Percentiles rank a stretch among this genome's conserved stretches.
These are phyloP conservation scores for Globisporangium ultimum DNA, from an alignment of 352 stramenopile species.

Conservation along the genomic window DNA sequence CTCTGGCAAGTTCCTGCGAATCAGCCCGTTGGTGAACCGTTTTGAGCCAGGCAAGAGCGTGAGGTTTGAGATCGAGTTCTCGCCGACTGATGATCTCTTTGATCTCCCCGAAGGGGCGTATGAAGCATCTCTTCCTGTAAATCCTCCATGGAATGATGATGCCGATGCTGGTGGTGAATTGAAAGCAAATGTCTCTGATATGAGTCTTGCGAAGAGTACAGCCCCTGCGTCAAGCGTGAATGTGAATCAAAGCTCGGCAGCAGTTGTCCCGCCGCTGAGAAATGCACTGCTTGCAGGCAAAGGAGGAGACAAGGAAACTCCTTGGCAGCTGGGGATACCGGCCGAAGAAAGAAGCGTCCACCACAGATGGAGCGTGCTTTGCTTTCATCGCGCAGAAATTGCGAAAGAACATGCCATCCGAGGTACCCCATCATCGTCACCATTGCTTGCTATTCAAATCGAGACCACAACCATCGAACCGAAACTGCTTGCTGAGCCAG, in stretches of 20 bases:
- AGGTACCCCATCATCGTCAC: background rate
- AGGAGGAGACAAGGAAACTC: background rate
- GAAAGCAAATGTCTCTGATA: background rate
- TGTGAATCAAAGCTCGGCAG: conserved; percentile 5
- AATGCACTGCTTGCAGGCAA: background rate
- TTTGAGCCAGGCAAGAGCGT: conserved; percentile 37
- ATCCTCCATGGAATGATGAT: background rate
- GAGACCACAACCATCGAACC: conserved; percentile 59
- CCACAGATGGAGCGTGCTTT: conserved; percentile 71
- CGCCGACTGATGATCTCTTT: conserved; percentile 43
- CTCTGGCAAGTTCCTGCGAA: conserved; percentile 27
- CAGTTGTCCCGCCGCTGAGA: background rate
- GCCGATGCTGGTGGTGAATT: background rate
- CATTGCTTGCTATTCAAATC: conserved; percentile 62
- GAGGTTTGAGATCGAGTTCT: conserved; percentile 84
- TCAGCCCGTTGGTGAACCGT: conserved; percentile 66
- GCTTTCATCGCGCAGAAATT: conserved; percentile 40
- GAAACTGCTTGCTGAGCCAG: conserved; percentile 37
- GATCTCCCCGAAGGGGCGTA: conserved; percentile 19
- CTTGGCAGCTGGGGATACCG: conserved; percentile 14
- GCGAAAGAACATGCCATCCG: background rate
- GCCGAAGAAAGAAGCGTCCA: conserved; percentile 69
- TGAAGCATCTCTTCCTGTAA: background rate
- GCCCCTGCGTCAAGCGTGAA: background rate
- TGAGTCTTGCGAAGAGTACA: background rate